These are phyloP conservation scores for Trichoderma gamsii DNA, from an alignment of 495 filamentous ascomycete species.

Conservation along the genomic window DNA sequence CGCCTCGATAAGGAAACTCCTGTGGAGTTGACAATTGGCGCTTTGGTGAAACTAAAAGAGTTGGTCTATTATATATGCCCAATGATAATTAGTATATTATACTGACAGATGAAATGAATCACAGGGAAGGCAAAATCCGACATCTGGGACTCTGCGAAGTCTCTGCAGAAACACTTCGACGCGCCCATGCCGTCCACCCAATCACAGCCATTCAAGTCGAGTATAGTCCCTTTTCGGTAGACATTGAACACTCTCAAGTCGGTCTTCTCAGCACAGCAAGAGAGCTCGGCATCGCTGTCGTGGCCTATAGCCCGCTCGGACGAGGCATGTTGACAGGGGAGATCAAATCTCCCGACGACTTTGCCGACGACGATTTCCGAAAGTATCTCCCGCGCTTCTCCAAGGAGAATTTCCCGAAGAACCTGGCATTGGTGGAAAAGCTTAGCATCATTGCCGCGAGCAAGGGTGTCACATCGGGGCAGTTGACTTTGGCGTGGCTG, in stretches of 20 bases:
- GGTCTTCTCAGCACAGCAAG: conserved; percentile 36
- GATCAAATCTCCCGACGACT: conserved; percentile 29
- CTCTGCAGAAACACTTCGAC: conserved; percentile 34
- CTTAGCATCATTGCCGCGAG: conserved; percentile 40
- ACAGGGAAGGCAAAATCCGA: conserved; percentile 42
- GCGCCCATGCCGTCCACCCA: conserved; percentile 32
- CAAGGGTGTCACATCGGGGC: conserved; percentile 42
- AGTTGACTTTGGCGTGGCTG: conserved; percentile 53
- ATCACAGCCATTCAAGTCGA: conserved; percentile 41
- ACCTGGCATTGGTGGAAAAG: conserved; percentile 45
- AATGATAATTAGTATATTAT: background rate
- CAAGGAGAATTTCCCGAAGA: conserved; percentile 51
- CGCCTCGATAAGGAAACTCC: conserved; percentile 49
- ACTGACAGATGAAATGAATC: background rate
- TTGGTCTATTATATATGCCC: conserved; percentile 19
- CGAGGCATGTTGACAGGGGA: conserved; percentile 44
- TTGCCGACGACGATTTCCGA: conserved; percentile 38
- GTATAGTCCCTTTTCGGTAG: conserved; percentile 40
- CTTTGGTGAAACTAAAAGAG: conserved; percentile 39
- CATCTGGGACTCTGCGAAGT: conserved; percentile 44
- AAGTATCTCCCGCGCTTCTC: conserved; percentile 36
- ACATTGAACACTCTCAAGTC: conserved; percentile 35
- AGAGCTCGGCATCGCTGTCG: conserved; percentile 42
- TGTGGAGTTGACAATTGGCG: conserved; percentile 56
- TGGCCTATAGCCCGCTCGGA: conserved; percentile 45